Evolutionary conservation across 495 filamentous ascomycete species (phyloP), one percentile per base, ranked within the genome.

Genomic region (Penicillium silybi): DNA sequence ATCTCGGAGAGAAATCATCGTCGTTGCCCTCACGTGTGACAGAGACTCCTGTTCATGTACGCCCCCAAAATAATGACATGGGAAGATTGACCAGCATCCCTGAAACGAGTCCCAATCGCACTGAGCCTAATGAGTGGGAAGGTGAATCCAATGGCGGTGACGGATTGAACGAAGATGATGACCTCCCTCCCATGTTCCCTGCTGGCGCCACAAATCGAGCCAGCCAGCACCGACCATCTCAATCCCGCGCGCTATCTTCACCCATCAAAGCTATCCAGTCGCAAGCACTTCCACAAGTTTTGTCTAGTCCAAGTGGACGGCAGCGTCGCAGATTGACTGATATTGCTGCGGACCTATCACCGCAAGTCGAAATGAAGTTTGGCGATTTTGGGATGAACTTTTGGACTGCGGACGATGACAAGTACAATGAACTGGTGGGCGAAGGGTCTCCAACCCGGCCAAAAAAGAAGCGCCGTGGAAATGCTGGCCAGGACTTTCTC

Each of bases 321-420:
- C 73, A 70, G 37, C 69, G 72, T 16, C 68, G 73, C 39, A 63
- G 65, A 32, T 54, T 80, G 43, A 71, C 73, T 7, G 73, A 78
- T 18, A 79, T 80, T 54, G 74, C 71, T 5, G 66, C 66, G 0
- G 72, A 79, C 35, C 62, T 59, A 35, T 74, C 75, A 6, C 76
- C 76, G 2, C 64, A 69, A 26, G 63, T 68, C 35, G 63, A 59
- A 50, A 10, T 61, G 59, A 27, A 56, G 53, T 11, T 67, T 69
- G 42, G 41, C n/a, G 74, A 77, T 37, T 42, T 76, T 7, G 66
- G 71, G 16, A 64, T 78, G 34, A 65, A 64, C 17, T 63, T 79
- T 10, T 61, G 78, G 20, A 72, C 67, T 1, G 66, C 64, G 2
- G 75, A 78, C 1, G 77, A 80, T 46, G 50, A 61, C 15, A 69